phyloP scores from a whole-genome alignment of 805 yeast genomes.

The Clavispora phyllophila region DNA sequence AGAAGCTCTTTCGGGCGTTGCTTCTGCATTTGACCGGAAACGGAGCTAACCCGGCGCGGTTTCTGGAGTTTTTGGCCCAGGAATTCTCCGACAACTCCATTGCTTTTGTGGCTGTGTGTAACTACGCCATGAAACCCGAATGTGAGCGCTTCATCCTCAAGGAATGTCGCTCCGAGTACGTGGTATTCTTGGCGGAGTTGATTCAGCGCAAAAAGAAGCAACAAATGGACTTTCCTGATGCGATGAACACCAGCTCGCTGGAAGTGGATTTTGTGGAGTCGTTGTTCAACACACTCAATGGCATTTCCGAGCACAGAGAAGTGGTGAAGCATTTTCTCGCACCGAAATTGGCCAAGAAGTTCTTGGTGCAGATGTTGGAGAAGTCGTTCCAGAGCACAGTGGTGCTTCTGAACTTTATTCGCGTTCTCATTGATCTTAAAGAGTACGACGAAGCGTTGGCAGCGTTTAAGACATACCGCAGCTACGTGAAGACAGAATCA shows the following conservation, averaged over 20 bases:
- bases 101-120: constrained; percentile 22
- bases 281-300: constrained; percentile 25
- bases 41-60: constrained; percentile 13
- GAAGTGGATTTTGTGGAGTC: constrained; percentile 26
- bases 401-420: constrained; percentile 28
- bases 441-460: constrained; percentile 42
- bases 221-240: constrained; percentile 26
- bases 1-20: constrained; percentile 19
- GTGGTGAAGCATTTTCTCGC: constrained; percentile 14
- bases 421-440: constrained; percentile 25
- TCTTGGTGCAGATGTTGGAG: constrained; percentile 24
- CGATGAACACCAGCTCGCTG: constrained; percentile 15
- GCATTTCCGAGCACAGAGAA: constrained; percentile 13
- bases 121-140: constrained; percentile 22
- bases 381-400: constrained; percentile 35
- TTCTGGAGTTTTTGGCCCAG: constrained; percentile 14
- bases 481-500: constrained; percentile 30
- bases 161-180: constrained; percentile 23
- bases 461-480: constrained; percentile 33
- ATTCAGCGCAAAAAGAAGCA: constrained; percentile 8
- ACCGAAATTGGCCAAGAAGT: constrained; percentile 23
- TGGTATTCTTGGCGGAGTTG: constrained; percentile 20
- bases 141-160: constrained; percentile 12
- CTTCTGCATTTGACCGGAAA: constrained; percentile 15
- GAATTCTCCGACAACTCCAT: constrained; percentile 21